These are phyloP conservation scores for Tricholoma saponaceum DNA, from an alignment of 768 basidiomycete species.

Conservation along the genomic window DNA sequence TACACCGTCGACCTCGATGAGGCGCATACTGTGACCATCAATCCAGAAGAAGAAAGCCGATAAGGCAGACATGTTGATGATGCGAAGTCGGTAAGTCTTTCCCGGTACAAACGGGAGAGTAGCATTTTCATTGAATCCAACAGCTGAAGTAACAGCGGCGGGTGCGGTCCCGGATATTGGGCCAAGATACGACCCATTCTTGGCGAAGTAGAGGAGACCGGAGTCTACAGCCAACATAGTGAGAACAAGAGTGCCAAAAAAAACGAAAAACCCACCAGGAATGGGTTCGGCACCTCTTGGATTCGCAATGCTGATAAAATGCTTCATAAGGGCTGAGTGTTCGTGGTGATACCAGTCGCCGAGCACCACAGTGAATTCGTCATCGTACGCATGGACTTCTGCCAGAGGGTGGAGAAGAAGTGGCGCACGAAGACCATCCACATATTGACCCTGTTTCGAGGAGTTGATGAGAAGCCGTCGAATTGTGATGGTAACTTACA, in stretches of 20 bases:
- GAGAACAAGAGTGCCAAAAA: not conserved
- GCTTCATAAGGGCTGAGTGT: slow-evolving; percentile 54
- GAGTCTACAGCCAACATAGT: slow-evolving; percentile 45
- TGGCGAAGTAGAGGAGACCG: slow-evolving; percentile 78
- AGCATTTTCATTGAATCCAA: slow-evolving; percentile 86
- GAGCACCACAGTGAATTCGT: slow-evolving; percentile 82
- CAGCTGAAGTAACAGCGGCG: slow-evolving; percentile 48
- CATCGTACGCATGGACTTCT: slow-evolving; percentile 77
- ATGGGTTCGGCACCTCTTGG: slow-evolving; percentile 87
- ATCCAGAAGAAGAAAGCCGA: slow-evolving; percentile 83
- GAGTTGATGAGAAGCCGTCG: not conserved
- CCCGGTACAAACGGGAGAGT: slow-evolving; percentile 81
- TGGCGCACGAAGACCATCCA: slow-evolving; percentile 89
- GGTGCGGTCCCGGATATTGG: slow-evolving; percentile 49
- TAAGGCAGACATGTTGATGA: slow-evolving; percentile 82
- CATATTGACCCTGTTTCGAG: slow-evolving; percentile 70
- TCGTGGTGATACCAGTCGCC: slow-evolving; percentile 92
- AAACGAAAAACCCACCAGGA: slow-evolving; percentile 47
- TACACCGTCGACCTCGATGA: slow-evolving; percentile 84
- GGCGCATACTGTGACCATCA: slow-evolving; percentile 80
- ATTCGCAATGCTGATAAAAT: slow-evolving; percentile 69
- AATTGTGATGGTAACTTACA: slow-evolving; percentile 27
- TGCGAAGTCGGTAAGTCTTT: slow-evolving; percentile 84
- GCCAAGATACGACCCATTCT: slow-evolving; percentile 67
- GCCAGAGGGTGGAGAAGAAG: slow-evolving; percentile 67